Conservation (phyloP, 2,329 filamentous ascomycete genomes). For the Seiridium cupressi region DNA sequence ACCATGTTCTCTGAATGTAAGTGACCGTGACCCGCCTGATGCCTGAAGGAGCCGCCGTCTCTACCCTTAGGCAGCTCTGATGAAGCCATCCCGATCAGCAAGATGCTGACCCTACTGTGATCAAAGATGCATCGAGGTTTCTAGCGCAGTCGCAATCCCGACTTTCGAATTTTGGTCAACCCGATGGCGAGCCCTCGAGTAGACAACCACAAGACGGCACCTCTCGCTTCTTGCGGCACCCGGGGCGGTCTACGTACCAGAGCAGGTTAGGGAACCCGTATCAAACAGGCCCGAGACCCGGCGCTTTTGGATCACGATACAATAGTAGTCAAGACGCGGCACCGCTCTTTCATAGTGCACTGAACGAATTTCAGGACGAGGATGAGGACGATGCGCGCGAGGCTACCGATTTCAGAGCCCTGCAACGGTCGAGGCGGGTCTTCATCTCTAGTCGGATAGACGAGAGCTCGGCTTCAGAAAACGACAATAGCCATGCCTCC, state of each 20-base stretch:
- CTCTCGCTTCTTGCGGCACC: conserved; percentile 26
- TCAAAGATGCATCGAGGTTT: conserved; percentile 83
- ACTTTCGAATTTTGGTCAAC: conserved; percentile 69
- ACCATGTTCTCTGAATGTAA: conserved; percentile 87
- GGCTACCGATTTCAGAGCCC: conserved; percentile 88
- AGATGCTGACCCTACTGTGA: not conserved
- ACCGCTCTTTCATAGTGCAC: conserved; percentile 89
- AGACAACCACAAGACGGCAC: conserved; percentile 12
- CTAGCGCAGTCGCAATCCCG: conserved; percentile 94
- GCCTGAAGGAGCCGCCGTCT: not conserved
- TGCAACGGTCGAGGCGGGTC: conserved; percentile 85
- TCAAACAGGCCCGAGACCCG: conserved; percentile 71
- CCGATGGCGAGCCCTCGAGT: conserved; percentile 33
- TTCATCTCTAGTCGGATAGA: conserved; percentile 81
- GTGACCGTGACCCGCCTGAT: conserved; percentile 32
- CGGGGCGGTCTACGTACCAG: conserved; percentile 26
- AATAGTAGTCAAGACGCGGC: conserved; percentile 75
- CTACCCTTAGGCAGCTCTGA: not conserved
- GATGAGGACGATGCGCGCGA: conserved; percentile 92
- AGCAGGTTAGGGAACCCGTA: conserved; percentile 68
- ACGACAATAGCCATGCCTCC: conserved; percentile 60
- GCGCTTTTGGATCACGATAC: conserved; percentile 73
- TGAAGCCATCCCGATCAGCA: not conserved
- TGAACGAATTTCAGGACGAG: conserved; percentile 88
- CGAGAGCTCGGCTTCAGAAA: conserved; percentile 81